These are phyloP conservation scores for Leishmania amazonensis DNA, from an alignment of 208 protist species.

Conservation along the genomic window DNA sequence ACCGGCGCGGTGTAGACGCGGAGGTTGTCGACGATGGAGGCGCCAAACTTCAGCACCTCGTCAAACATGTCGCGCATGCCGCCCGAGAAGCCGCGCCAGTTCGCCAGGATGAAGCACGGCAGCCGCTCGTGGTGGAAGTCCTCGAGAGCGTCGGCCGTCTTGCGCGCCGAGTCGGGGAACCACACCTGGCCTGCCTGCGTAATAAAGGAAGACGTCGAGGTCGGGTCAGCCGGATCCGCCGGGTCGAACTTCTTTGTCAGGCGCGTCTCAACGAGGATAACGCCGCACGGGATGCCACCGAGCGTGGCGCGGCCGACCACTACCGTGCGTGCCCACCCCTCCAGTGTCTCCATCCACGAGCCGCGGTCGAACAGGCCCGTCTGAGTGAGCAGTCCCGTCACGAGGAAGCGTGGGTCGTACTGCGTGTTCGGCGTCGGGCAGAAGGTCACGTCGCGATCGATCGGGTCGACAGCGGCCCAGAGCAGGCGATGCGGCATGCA, in stretches of 20 bases:
- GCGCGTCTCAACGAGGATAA: constrained; percentile 98
- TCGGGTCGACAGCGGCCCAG: constrained; percentile 44
- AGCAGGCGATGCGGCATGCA: constrained; percentile 54
- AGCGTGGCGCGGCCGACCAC: constrained; percentile 96
- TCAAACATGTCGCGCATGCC: constrained; percentile 99
- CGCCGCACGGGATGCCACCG: constrained; percentile 97
- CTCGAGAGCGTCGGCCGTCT: constrained; percentile 97
- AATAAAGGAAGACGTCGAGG: constrained; percentile 66
- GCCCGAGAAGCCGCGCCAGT: constrained; percentile 99
- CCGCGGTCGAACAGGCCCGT: constrained; percentile 92
- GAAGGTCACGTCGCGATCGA: constrained; percentile 86
- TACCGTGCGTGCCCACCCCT: constrained; percentile 97
- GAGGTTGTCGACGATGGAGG: constrained; percentile 98
- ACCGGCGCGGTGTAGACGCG: constrained; percentile 95
- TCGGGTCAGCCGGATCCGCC: constrained; percentile 96
- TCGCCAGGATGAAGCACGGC: constrained; percentile 98
- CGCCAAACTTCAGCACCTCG: constrained; percentile 99
- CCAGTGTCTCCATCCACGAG: constrained; percentile 92
- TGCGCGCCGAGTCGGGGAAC: constrained; percentile 98
- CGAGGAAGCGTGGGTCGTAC: constrained; percentile 88
- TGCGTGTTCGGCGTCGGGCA: constrained; percentile 54
- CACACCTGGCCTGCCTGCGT: constrained; percentile 95
- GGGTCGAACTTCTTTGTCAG: constrained; percentile 92
- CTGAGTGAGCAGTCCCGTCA: constrained; percentile 52
- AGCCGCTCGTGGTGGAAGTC: constrained; percentile 98